Base-by-base conservation (phyloP, 2,329 filamentous ascomycete species). In the Beauveria brongniartii region DNA sequence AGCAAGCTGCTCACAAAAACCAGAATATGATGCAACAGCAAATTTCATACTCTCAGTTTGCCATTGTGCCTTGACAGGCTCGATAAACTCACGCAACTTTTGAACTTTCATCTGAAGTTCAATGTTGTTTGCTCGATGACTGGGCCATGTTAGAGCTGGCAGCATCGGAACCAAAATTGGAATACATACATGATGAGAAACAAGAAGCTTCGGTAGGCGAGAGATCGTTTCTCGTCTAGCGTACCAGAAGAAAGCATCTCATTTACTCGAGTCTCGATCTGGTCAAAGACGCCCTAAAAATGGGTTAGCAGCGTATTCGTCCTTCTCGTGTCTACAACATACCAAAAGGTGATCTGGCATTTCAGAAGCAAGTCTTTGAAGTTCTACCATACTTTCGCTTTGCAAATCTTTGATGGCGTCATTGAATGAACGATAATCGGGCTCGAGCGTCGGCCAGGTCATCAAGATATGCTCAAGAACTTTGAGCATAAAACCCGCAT, bases 381-480 rank as follows among this genome's bases (percentile, higher is more conserved):
- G 80, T 72, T 99, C 93, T 61, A 91, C 82, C 73, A 92, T 91
- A 67, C 91, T 90, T 69, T 95, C 85, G 3, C 83, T 84, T 70
- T 97, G 92, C 18, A 99, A 80, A 62, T 95, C 91, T 69, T 92
- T 94, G 41, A 97, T 89, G 1, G 92, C 88, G 65, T 97, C 94
- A 16, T 90, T 92, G 72, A 92, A 96, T 3, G 85, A 78, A 46
- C 83, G 81, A 67, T 89, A 84, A 50, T 88, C 84, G 2, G 88
- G 86, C 60, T 90, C 83, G 48, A 90, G 84, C 3, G 83, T 79
- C n/a, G 91, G 85, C 75, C 89, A 88, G 40, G 90, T 92, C 69
- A 93, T 86, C 43, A 99, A 81, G 64, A 97, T 92, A 72, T 97
- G 90, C 70, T 97, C 91, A 3, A 97, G 81, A 24, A 96, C 90